A percentile compares a stretch with the other conserved stretches of the same genome.
Evolutionary conservation across 192 early-diverging fungal species (phyloP).

Genomic region (Gonapodya prolifera): DNA sequence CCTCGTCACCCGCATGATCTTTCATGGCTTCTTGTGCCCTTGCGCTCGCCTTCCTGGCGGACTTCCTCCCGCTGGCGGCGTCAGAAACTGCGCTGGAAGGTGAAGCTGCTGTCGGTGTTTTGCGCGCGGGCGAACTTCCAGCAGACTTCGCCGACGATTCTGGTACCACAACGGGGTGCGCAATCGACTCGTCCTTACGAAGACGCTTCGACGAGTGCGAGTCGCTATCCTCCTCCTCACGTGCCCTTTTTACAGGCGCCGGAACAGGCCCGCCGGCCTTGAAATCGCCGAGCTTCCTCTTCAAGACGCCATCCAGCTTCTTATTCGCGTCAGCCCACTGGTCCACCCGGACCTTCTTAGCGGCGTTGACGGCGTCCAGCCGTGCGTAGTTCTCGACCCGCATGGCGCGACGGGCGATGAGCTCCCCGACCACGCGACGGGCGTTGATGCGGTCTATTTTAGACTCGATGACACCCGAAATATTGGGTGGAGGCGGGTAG

Average conservation of each 20-base stretch:
- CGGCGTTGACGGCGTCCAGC: neutral
- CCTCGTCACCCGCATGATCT: neutral
- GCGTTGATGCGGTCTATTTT: neutral
- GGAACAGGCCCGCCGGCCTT: neutral
- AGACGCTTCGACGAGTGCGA: neutral
- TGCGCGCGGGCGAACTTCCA: neutral
- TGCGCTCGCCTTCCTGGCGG: neutral
- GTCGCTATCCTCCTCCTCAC: neutral
- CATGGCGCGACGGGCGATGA: neutral
- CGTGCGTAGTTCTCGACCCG: neutral
- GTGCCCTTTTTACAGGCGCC: neutral
- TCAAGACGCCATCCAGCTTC: neutral
- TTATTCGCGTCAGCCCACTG: neutral
- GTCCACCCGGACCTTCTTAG: neutral
- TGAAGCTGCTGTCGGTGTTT: neutral
- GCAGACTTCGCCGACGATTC: neutral
- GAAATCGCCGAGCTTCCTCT: neutral
- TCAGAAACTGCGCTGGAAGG: neutral
- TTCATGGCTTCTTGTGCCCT: neutral
- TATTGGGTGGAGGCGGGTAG: neutral
- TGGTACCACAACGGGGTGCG: neutral
- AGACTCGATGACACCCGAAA: neutral
- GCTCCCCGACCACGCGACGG: neutral
- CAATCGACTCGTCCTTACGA: neutral
- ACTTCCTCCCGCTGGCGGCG: neutral